These are phyloP conservation scores for Penicillium samsonianum DNA, from an alignment of 495 filamentous ascomycete species.

Conservation along the genomic window DNA sequence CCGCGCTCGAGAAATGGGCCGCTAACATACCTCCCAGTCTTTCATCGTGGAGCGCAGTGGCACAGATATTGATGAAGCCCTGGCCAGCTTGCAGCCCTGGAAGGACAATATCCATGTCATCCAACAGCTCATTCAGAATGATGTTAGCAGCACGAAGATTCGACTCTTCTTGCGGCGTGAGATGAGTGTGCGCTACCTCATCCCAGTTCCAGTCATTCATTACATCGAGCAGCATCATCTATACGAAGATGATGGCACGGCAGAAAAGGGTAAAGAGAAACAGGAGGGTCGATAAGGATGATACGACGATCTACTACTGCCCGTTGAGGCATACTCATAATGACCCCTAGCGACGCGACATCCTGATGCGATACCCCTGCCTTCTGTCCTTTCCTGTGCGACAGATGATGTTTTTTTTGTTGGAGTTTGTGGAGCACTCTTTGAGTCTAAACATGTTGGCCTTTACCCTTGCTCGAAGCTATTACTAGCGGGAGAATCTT, in stretches of 20 bases:
- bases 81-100: slow-evolving; percentile 71
- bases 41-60: slow-evolving; percentile 89
- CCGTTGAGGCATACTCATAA: slow-evolving; percentile 11
- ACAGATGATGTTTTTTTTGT: slow-evolving; percentile 16
- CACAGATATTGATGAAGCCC: slow-evolving; percentile 84
- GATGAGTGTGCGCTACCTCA: slow-evolving; percentile 71
- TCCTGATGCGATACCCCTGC: slow-evolving; percentile 32
- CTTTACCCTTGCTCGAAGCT: background rate
- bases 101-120: slow-evolving; percentile 83
- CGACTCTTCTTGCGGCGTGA: slow-evolving; percentile 78
- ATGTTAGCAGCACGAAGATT: slow-evolving; percentile 88
- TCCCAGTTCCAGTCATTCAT: slow-evolving; percentile 66
- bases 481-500: background rate
- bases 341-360: slow-evolving; percentile 23
- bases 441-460: slow-evolving; percentile 2
- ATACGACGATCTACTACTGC: slow-evolving; percentile 9
- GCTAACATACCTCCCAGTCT: slow-evolving; percentile 39
- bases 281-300: slow-evolving; percentile 28
- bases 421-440: slow-evolving; percentile 22
- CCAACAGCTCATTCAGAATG: slow-evolving; percentile 85
- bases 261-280: slow-evolving; percentile 43
- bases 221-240: slow-evolving; percentile 77
- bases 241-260: slow-evolving; percentile 65
- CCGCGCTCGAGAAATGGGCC: background rate
- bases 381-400: slow-evolving; percentile 10